Evolutionary conservation across 2,329 filamentous ascomycete genomes (phyloP), one percentile per base, ranked within the genome.

Genomic region (Nemania bipapillata): DNA sequence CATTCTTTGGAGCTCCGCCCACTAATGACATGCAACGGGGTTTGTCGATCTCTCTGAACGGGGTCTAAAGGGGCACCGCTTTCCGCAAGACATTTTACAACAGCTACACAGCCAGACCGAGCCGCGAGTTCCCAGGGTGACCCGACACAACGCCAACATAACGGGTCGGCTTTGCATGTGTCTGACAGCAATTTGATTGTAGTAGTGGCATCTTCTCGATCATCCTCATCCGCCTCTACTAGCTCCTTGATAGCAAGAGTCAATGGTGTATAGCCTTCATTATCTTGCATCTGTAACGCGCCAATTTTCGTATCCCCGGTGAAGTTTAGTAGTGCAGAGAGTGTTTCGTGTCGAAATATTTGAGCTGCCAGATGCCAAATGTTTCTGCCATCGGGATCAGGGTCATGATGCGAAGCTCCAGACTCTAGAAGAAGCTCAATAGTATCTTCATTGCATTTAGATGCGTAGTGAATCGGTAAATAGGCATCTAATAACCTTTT

Each of bases 91-190:
- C 24, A 20, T 7, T 30, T 20, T 1, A 66, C 15, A 26, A 40
- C 45, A 0, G 8, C 9, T 22, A 8, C 32, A 12, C 42, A 62
- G 20, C 53, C 53, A 9, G 57, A 62, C 11, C 8, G 57, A 7
- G 64, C 58, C 53, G 42, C 64, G n/a, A 66, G 52, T n/a, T 66
- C 9, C 64, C 64, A 66, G 17, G 37, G 37, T 20, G 64, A 57
- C 12, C 17, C 42, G n/a, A 11, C 4, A 28, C 57, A 61, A 12
- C 9, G 28, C 63, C 56, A 66, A 15, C 49, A 66, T 32, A 28
- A 57, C 28, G 35, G 8, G 40, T 66, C 50, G 28, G 28, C 20
- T 24, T 45, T n/a, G n/a, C 57, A 66, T 15, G 30, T 32, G 32
- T 52, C 40, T 4, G 52, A 17, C 5, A 66, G 11, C 9, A 56